Percentiles rank a stretch among this genome's conserved stretches.
Conservation (phyloP, 306 rosid species). For the Malus sieversii region DNA sequence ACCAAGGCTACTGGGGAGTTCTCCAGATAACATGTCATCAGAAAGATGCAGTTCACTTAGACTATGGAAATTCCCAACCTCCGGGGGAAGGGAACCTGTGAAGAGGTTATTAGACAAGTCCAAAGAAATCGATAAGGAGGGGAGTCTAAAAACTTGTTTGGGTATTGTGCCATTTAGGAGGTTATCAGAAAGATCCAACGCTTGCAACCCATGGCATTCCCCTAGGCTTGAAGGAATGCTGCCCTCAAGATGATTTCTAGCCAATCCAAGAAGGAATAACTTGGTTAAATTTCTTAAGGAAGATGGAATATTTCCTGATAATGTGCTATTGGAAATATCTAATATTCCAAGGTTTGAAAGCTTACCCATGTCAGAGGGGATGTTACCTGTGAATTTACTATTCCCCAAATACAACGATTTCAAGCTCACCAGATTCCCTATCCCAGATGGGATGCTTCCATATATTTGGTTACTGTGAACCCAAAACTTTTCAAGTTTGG, state of each 20-base stretch:
- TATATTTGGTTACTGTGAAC: no score
- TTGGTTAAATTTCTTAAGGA: neutral
- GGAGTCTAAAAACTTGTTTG: neutral
- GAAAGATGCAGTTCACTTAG: neutral
- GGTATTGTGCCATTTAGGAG: neutral
- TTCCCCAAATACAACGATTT: rapidly evolving
- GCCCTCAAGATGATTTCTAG: neutral
- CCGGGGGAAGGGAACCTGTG: neutral
- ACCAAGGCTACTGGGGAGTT: neutral
- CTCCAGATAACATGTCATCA: neutral
- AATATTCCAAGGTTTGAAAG: no score
- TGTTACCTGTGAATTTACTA: no score
- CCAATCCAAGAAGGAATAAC: rapidly evolving
- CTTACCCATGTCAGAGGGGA: no score
- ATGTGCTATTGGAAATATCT: no score
- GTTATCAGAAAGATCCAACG: neutral
- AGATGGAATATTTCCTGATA: no score
- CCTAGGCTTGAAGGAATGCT: neutral
- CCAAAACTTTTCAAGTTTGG: no score
- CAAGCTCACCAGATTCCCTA: no score
- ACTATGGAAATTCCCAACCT: neutral
- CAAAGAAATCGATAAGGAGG: neutral
- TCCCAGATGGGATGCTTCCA: no score
- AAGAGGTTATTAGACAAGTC: neutral
- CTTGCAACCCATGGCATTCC: neutral